phyloP scores from a whole-genome alignment of 2,329 filamentous ascomycete species.

The Epicoccum nigrum region DNA sequence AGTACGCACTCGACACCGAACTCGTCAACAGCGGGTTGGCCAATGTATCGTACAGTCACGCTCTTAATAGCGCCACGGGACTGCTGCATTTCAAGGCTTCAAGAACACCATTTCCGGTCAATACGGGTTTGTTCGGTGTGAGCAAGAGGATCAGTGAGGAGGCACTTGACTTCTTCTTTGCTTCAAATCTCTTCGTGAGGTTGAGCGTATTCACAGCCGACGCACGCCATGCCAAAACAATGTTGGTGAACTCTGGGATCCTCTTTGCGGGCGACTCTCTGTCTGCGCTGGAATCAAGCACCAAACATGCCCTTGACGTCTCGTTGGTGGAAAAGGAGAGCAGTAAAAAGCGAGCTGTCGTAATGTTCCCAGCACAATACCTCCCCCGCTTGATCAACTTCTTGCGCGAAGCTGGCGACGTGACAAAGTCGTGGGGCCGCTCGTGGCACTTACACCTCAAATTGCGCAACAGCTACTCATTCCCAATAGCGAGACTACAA shows the following conservation, averaged over 20 bases:
- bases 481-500: conserved; percentile 33
- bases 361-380: conserved; percentile 46
- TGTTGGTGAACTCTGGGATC: conserved; percentile 41
- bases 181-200: conserved; percentile 39
- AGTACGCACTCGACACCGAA: conserved; percentile 42
- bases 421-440: conserved; percentile 31
- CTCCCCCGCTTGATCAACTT: conserved; percentile 45
- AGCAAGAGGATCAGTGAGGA: conserved; percentile 34
- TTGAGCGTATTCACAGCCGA: conserved; percentile 35
- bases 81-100: conserved; percentile 37
- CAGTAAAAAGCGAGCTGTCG: conserved; percentile 30
- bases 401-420: conserved; percentile 32
- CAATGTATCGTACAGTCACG: conserved; percentile 41
- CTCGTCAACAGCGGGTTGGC: conserved; percentile 37
- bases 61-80: conserved; percentile 22
- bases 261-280: conserved; percentile 32
- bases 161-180: conserved; percentile 38
- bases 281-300: background rate
- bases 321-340: conserved; percentile 38
- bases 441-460: conserved; percentile 29
- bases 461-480: conserved; percentile 33
- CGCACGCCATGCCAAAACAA: conserved; percentile 39
- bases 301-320: conserved; percentile 36
- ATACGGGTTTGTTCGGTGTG: conserved; percentile 34
- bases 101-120: conserved; percentile 34